Conservation (phyloP, 1,139 yeast species). For the Diutina ranongensis region DNA sequence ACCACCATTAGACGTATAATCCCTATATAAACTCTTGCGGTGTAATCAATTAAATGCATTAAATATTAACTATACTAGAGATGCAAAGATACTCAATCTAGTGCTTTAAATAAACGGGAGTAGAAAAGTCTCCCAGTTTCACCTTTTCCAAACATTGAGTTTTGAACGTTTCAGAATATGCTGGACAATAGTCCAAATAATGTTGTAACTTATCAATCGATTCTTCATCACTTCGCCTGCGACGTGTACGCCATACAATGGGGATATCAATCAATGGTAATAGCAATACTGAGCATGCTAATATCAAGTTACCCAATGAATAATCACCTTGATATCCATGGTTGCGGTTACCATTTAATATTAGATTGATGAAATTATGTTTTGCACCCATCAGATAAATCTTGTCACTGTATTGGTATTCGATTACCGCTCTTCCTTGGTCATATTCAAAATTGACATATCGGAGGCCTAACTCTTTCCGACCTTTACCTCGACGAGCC, state of each 20-base stretch:
- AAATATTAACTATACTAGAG: no score
- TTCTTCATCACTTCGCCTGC: background rate
- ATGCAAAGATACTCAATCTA: no score
- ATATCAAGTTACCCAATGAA: background rate
- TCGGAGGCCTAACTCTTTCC: constrained; percentile 21
- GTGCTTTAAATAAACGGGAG: background rate
- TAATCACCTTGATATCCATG: background rate
- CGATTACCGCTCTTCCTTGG: constrained; percentile 20
- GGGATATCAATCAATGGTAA: constrained; percentile 1
- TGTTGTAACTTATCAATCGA: background rate
- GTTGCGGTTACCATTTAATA: constrained; percentile 17
- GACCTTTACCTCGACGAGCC: constrained; percentile 8
- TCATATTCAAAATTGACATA: constrained; percentile 20
- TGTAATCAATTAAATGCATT: no score
- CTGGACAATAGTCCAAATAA: background rate
- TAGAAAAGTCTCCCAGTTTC: background rate
- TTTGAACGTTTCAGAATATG: background rate
- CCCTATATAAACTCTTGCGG: no score
- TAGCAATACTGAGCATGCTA: background rate
- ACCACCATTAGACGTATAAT: no score
- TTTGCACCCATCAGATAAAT: constrained; percentile 22
- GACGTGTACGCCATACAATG: background rate
- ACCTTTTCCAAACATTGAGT: background rate
- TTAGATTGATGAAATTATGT: constrained; percentile 24
- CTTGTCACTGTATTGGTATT: constrained; percentile 15